phyloP scores from a whole-genome alignment of 306 rosid genomes.

The Fagus sylvatica region DNA sequence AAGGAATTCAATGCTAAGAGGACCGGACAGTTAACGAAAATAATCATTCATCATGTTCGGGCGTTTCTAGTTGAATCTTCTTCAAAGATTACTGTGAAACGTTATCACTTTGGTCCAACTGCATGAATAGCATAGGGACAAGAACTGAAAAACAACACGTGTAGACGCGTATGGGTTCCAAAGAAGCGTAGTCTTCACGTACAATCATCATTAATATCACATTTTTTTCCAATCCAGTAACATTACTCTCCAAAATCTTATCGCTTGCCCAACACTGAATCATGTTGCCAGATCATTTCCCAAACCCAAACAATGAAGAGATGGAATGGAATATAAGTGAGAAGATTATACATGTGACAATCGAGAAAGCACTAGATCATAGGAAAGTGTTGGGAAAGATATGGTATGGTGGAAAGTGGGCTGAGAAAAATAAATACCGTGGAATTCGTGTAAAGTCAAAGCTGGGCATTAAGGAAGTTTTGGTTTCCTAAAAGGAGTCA shows the following conservation, averaged over 20 bases:
- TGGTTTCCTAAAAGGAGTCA: conserved; percentile 54
- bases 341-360: not conserved
- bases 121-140: conserved; percentile 12
- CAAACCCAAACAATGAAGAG: no score
- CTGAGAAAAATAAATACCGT: not conserved
- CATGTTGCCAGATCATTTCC: not conserved
- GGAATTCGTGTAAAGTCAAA: conserved; percentile 25
- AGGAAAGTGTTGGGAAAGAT: conserved; percentile 39
- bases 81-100: not conserved
- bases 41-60: conserved; percentile 2
- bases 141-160: not conserved
- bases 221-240: not conserved
- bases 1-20: not conserved
- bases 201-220: not conserved
- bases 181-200: conserved; percentile 7
- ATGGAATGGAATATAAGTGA: no score
- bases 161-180: not conserved
- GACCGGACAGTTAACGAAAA: not conserved
- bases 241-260: not conserved
- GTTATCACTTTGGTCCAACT: conserved; percentile 33
- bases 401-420: not conserved
- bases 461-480: conserved; percentile 30
- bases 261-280: not conserved
- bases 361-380: conserved; percentile 7
- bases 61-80: conserved; percentile 16